These are phyloP conservation scores for Penicillium atrosanguineum DNA, from an alignment of 495 filamentous ascomycete species.

Conservation along the genomic window DNA sequence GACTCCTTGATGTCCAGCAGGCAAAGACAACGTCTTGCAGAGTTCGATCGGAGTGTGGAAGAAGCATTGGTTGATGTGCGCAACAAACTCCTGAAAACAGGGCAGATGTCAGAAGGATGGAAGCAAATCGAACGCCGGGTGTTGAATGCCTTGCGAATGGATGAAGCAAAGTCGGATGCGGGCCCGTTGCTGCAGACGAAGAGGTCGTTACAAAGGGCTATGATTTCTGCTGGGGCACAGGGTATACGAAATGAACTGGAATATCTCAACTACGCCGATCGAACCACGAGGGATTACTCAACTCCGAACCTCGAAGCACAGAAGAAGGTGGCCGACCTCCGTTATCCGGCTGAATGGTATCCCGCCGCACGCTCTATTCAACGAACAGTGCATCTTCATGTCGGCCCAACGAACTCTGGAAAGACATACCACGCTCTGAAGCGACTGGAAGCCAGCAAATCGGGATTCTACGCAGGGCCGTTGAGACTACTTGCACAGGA, in stretches of 20 bases:
- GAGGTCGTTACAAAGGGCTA: slow-evolving; percentile 52
- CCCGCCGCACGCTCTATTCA: slow-evolving; percentile 73
- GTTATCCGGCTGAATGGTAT: slow-evolving; percentile 89
- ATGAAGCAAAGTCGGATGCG: slow-evolving; percentile 17
- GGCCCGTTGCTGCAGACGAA: slow-evolving; percentile 29
- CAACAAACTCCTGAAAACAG: slow-evolving; percentile 9
- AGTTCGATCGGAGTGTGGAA: slow-evolving; percentile 31
- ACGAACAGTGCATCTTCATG: slow-evolving; percentile 85
- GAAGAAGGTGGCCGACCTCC: slow-evolving; percentile 67
- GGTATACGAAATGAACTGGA: slow-evolving; percentile 57
- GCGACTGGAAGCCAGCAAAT: slow-evolving; percentile 70
- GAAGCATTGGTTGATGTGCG: slow-evolving; percentile 27
- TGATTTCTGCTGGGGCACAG: slow-evolving; percentile 41
- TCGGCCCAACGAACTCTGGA: slow-evolving; percentile 96
- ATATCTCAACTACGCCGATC: slow-evolving; percentile 56
- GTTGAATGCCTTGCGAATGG: slow-evolving; percentile 31
- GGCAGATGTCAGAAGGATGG: slow-evolving; percentile 24
- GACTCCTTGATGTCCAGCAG: slow-evolving; percentile 4
- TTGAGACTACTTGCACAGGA: slow-evolving; percentile 90
- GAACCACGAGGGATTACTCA: slow-evolving; percentile 43
- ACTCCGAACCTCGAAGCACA: slow-evolving; percentile 54
- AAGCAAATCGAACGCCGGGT: slow-evolving; percentile 36
- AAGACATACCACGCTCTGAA: slow-evolving; percentile 96
- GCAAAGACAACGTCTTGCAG: slow-evolving; percentile 14
- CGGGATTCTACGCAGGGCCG: slow-evolving; percentile 88